These are phyloP conservation scores for Boletus albobrunnescens DNA, from an alignment of 1,284 basidiomycete species.

Conservation along the genomic window DNA sequence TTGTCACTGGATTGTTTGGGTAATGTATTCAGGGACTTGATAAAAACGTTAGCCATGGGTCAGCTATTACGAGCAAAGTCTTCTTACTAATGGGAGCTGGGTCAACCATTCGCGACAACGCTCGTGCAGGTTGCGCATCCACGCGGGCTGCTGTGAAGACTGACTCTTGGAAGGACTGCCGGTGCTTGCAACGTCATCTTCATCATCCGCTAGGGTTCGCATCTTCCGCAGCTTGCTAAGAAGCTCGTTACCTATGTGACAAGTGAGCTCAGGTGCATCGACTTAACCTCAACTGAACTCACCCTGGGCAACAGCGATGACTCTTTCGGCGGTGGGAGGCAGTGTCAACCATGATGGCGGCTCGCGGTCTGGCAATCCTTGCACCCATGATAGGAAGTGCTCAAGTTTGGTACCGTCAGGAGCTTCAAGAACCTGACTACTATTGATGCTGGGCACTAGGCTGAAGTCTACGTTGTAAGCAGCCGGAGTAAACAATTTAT, in stretches of 20 bases:
- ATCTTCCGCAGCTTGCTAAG: conserved; percentile 87
- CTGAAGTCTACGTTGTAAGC: conserved; percentile 92
- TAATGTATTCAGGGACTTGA: conserved; percentile 59
- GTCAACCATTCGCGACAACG: conserved; percentile 82
- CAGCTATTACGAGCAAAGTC: background rate
- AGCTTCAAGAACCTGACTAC: conserved; percentile 57
- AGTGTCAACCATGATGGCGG: conserved; percentile 91
- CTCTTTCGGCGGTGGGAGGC: conserved; percentile 84
- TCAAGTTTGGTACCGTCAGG: conserved; percentile 91
- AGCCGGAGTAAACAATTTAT: conserved; percentile 77
- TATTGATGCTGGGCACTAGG: conserved; percentile 68
- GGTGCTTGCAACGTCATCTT: conserved; percentile 58
- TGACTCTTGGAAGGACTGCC: conserved; percentile 56
- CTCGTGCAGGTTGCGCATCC: conserved; percentile 84
- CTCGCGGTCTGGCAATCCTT: conserved; percentile 81
- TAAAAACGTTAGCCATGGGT: conserved; percentile 2
- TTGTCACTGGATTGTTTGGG: conserved; percentile 64
- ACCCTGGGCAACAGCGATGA: conserved; percentile 91
- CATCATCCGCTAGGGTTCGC: conserved; percentile 86
- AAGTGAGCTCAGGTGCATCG: conserved; percentile 10
- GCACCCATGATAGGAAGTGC: conserved; percentile 87
- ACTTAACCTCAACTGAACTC: conserved; percentile 18
- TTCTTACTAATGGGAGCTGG: conserved; percentile 67
- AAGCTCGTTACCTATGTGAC: conserved; percentile 66
- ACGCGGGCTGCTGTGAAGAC: conserved; percentile 75